Conservation (phyloP, 1,284 basidiomycete genomes). For the Cutaneotrichosporon mucoides region DNA sequence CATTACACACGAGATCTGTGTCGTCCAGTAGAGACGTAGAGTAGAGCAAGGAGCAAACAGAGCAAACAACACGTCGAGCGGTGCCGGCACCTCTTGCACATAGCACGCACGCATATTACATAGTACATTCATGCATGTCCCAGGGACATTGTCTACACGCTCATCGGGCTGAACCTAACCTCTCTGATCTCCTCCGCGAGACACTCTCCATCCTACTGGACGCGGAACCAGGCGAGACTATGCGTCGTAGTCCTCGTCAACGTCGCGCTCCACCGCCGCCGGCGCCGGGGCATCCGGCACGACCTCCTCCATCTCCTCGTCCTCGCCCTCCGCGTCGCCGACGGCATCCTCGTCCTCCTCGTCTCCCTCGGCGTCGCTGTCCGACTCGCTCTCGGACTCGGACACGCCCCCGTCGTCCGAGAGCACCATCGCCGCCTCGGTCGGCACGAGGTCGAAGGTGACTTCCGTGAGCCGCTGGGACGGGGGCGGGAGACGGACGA, state of each 20-base stretch:
- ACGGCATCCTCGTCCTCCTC: constrained; percentile 21
- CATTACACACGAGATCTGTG: background rate
- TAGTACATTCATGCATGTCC: constrained; percentile 3
- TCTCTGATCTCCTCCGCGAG: background rate
- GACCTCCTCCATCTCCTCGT: constrained; percentile 41
- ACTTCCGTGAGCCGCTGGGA: constrained; percentile 81
- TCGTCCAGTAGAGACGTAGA: background rate
- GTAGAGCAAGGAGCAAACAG: no score
- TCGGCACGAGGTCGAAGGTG: constrained; percentile 90
- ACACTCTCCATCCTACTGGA: no score
- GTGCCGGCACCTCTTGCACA: background rate
- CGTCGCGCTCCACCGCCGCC: constrained; percentile 21
- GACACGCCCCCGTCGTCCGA: constrained; percentile 24
- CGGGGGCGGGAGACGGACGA: constrained; percentile 74
- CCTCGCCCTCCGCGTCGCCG: constrained; percentile 27
- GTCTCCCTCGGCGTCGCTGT: constrained; percentile 9
- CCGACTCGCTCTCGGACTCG: constrained; percentile 23
- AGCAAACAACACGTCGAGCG: background rate
- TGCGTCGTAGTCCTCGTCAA: constrained; percentile 47
- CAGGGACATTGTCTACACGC: background rate
- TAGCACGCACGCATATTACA: background rate
- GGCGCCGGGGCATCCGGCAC: constrained; percentile 9
- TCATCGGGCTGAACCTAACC: background rate
- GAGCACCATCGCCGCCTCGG: constrained; percentile 56
- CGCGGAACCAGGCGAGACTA: constrained; percentile 3